A percentile compares a stretch with the other conserved stretches of the same genome.
Evolutionary conservation across 2,329 filamentous ascomycete species (phyloP).

Genomic region (Fusarium clavum): DNA sequence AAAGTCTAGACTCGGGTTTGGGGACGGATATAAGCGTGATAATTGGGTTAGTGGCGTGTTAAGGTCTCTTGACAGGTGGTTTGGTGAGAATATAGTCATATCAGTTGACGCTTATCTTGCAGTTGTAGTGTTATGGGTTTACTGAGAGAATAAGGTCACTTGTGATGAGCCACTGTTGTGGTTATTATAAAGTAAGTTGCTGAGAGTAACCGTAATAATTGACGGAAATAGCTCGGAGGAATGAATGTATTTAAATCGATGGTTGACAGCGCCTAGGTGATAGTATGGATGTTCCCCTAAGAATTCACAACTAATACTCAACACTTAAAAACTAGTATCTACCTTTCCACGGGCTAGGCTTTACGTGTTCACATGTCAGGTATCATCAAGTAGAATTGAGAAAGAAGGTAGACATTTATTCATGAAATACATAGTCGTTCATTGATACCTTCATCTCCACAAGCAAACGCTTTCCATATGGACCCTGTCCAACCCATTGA

Average conservation of each 20-base stretch:
- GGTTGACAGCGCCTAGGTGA: background rate
- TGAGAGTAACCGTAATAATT: accelerated
- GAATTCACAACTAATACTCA: background rate
- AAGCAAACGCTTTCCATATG: background rate
- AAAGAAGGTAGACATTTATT: background rate
- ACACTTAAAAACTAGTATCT: accelerated
- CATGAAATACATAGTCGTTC: background rate
- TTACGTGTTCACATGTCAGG: background rate
- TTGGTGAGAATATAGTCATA: background rate
- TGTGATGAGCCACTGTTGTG: too few species aligned
- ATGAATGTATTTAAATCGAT: accelerated
- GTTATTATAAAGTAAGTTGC: too few species aligned
- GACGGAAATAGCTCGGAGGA: background rate
- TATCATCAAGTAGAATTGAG: background rate
- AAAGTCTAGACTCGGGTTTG: background rate
- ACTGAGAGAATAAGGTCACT: accelerated
- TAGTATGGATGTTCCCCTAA: background rate
- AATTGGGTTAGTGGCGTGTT: background rate
- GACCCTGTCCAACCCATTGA: background rate
- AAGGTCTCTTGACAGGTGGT: background rate
- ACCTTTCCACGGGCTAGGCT: too few species aligned
- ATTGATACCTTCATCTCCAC: background rate
- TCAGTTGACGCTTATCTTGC: background rate
- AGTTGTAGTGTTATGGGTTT: too few species aligned
- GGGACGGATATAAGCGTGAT: background rate